These are phyloP conservation scores for Acanthamoeba divionensis DNA, from an alignment of 208 protist genomes.

Conservation along the genomic window DNA sequence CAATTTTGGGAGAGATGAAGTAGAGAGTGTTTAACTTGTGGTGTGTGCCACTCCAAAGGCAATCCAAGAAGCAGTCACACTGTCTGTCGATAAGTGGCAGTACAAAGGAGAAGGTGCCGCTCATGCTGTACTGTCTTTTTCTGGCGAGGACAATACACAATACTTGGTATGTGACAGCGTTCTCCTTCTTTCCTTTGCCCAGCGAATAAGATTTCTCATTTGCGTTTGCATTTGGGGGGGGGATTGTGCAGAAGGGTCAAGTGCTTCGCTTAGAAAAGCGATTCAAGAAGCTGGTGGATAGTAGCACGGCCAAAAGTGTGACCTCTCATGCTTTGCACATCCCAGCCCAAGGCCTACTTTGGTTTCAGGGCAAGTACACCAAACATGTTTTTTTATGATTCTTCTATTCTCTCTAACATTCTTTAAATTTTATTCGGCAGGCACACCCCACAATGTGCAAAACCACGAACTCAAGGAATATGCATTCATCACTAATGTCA, in stretches of 20 bases:
- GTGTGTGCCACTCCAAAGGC: neutral
- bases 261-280: slow-evolving; percentile 43
- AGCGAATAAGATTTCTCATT: neutral
- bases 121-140: neutral
- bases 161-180: neutral
- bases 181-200: neutral
- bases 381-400: neutral
- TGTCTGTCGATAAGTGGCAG: neutral
- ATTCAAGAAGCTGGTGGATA: neutral
- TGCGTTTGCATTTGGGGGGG: neutral
- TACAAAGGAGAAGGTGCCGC: slow-evolving; percentile 49
- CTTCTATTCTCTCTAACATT: neutral
- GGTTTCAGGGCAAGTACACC: slow-evolving; percentile 24
- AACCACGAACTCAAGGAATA: slow-evolving; percentile 53
- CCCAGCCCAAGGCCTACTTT: slow-evolving; percentile 19
- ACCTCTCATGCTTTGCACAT: slow-evolving; percentile 42
- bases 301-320: neutral
- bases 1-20: neutral
- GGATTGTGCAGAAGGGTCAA: neutral
- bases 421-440: neutral
- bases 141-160: neutral
- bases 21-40: neutral
- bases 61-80: neutral
- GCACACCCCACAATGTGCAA: slow-evolving; percentile 23
- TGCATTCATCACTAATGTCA: slow-evolving; percentile 42